These are phyloP conservation scores for Bipolaris cookei DNA, from an alignment of 2,329 filamentous ascomycete genomes.

Conservation along the genomic window DNA sequence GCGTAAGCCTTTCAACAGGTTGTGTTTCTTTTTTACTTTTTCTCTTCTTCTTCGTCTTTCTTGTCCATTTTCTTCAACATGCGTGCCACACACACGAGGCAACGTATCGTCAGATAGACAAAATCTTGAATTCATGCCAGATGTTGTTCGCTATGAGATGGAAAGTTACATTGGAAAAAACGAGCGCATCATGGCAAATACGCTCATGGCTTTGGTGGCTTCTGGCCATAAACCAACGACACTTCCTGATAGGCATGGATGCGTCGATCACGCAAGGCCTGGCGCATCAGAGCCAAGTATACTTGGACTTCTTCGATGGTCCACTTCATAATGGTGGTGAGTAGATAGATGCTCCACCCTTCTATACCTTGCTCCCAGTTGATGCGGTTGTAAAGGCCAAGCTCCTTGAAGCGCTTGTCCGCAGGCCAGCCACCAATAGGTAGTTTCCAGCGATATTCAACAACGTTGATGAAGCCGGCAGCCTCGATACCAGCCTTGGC, in stretches of 20 bases:
- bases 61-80: background rate
- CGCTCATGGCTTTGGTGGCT: constrained; percentile 11
- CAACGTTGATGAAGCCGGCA: constrained; percentile 62
- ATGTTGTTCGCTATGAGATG: background rate
- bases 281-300: constrained; percentile 41
- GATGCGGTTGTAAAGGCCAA: constrained; percentile 49
- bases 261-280: constrained; percentile 33
- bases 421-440: constrained; percentile 34
- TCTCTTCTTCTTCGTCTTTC: background rate
- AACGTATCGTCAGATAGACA: background rate
- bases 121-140: background rate
- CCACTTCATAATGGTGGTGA: constrained; percentile 45
- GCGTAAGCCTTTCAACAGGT: constrained; percentile 9
- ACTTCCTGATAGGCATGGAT: constrained; percentile 41
- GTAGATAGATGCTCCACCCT: constrained; percentile 33
- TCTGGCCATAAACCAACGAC: constrained; percentile 31
- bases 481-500: constrained; percentile 55
- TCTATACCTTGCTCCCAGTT: constrained; percentile 40
- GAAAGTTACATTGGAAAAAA: background rate
- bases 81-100: background rate
- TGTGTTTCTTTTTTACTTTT: background rate
- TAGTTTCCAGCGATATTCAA: constrained; percentile 52
- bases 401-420: constrained; percentile 57
- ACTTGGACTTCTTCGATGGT: constrained; percentile 53
- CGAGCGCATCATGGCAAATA: background rate